Conservation (phyloP, 1,284 basidiomycete species). For the Rhodofomes roseus region DNA sequence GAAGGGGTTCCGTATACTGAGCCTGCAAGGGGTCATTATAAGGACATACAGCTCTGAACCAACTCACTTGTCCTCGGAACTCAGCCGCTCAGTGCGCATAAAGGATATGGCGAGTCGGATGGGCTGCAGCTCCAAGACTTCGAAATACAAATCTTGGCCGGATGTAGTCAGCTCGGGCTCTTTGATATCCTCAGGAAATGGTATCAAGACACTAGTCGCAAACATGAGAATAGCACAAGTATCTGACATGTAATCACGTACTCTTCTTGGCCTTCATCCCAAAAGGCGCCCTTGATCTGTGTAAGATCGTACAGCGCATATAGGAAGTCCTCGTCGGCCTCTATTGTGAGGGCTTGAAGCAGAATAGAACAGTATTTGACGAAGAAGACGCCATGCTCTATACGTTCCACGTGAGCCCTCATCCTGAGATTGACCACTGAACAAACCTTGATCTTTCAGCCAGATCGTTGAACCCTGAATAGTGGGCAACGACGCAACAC, state of each 20-base stretch:
- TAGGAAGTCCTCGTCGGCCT: slow-evolving; percentile 95
- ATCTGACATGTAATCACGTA: slow-evolving; percentile 35
- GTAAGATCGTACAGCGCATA: slow-evolving; percentile 92
- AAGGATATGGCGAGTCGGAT: slow-evolving; percentile 93
- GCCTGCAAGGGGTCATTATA: slow-evolving; percentile 36
- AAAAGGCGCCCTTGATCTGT: slow-evolving; percentile 87
- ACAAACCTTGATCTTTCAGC: slow-evolving; percentile 87
- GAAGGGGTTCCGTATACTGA: slow-evolving; percentile 87
- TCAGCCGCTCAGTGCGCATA: slow-evolving; percentile 93
- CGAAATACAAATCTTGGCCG: slow-evolving; percentile 90
- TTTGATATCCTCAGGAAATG: slow-evolving; percentile 71
- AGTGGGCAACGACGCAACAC: slow-evolving; percentile 85
- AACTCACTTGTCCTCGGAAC: slow-evolving; percentile 87
- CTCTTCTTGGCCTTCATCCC: slow-evolving; percentile 79
- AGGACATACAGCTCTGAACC: not conserved
- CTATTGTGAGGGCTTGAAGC: slow-evolving; percentile 92
- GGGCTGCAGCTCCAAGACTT: slow-evolving; percentile 96
- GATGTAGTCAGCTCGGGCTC: slow-evolving; percentile 69
- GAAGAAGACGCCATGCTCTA: slow-evolving; percentile 94
- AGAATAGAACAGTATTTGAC: slow-evolving; percentile 97
- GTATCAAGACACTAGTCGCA: slow-evolving; percentile 66
- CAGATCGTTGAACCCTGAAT: slow-evolving; percentile 87
- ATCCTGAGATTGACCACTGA: not conserved
- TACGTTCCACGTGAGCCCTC: not conserved
- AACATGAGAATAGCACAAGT: not conserved